Percentiles rank a stretch among this genome's conserved stretches.
Evolutionary conservation across 768 basidiomycete species (phyloP).

Genomic region (Tulasnella calospora): DNA sequence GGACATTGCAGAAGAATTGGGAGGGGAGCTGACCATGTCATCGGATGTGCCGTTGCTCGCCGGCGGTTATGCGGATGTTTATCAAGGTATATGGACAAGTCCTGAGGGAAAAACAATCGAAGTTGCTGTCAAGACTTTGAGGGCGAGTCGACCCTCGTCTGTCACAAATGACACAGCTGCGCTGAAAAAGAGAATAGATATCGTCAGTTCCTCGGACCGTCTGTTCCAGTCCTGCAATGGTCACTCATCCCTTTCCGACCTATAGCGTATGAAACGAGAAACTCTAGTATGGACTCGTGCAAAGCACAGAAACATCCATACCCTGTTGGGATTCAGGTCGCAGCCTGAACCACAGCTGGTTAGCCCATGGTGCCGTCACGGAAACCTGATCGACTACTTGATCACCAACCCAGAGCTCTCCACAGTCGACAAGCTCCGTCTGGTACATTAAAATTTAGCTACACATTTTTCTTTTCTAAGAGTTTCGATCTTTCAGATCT

Average conservation of each 20-base stretch:
- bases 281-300: background rate
- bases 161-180: background rate
- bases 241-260: background rate
- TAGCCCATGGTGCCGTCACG: conserved; percentile 15
- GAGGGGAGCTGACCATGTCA: background rate
- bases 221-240: background rate
- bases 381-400: conserved; percentile 17
- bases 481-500: background rate
- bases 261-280: background rate
- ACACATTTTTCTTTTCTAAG: background rate
- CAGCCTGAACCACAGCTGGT: background rate
- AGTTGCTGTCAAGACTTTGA: background rate
- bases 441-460: background rate
- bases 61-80: background rate
- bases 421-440: background rate
- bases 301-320: background rate
- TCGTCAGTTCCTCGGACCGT: background rate
- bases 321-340: background rate
- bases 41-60: background rate
- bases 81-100: background rate
- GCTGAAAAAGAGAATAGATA: conserved; percentile 6
- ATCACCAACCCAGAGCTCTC: background rate
- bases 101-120: background rate
- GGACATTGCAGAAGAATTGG: background rate
- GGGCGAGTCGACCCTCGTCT: background rate